phyloP scores from a whole-genome alignment of 2,329 filamentous ascomycete genomes.

The Basipetospora chlamydospora region DNA sequence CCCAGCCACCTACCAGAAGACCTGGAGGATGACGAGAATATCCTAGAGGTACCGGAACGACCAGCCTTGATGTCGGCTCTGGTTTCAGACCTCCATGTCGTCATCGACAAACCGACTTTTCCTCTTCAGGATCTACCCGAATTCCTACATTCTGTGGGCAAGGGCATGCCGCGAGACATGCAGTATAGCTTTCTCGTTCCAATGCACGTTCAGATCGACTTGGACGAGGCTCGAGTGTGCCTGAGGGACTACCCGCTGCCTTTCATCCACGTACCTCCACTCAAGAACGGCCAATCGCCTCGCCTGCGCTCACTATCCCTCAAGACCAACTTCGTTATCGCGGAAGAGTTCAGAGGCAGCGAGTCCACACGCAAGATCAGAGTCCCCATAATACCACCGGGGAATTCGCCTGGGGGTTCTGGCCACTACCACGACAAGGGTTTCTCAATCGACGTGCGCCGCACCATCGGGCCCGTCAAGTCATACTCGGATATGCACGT shows the following conservation, averaged over 20 bases:
- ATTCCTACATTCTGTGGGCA: slow-evolving; percentile 82
- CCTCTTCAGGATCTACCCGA: slow-evolving; percentile 65
- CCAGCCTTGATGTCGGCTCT: slow-evolving; percentile 70
- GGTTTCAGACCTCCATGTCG: slow-evolving; percentile 72
- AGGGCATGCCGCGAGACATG: slow-evolving; percentile 88
- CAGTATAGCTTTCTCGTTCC: slow-evolving; percentile 80
- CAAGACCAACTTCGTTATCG: slow-evolving; percentile 84
- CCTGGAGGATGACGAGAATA: slow-evolving; percentile 65
- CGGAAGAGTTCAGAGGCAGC: slow-evolving; percentile 74
- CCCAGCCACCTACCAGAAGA: slow-evolving; percentile 69
- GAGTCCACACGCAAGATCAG: slow-evolving; percentile 68
- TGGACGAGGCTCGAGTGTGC: slow-evolving; percentile 78
- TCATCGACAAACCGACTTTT: slow-evolving; percentile 87
- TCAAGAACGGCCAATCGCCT: slow-evolving; percentile 66
- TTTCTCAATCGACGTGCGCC: slow-evolving; percentile 73
- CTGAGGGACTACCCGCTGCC: slow-evolving; percentile 90
- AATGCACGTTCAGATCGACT: slow-evolving; percentile 75
- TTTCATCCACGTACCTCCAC: slow-evolving; percentile 72
- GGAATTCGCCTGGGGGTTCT: slow-evolving; percentile 41
- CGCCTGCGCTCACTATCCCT: slow-evolving; percentile 70
- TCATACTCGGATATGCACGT: slow-evolving; percentile 87
- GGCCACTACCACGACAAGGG: slow-evolving; percentile 41
- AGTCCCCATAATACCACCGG: slow-evolving; percentile 71
- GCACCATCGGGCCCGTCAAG: slow-evolving; percentile 89
- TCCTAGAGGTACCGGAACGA: slow-evolving; percentile 72